These are phyloP conservation scores for Leptomonas seymouri DNA, from an alignment of 208 protist genomes.

Conservation along the genomic window DNA sequence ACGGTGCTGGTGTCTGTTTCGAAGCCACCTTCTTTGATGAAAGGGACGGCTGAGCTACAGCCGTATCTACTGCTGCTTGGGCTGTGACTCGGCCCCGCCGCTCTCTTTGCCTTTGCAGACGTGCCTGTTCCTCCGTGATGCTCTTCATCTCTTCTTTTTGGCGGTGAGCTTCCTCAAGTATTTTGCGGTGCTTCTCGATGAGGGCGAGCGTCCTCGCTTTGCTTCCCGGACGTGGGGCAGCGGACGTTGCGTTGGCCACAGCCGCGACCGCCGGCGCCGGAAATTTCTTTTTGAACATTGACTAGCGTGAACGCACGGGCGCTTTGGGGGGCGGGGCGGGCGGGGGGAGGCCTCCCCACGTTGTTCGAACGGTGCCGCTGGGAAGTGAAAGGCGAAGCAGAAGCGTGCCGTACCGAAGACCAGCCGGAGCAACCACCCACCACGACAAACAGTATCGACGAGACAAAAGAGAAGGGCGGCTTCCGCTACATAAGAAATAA, in stretches of 20 bases:
- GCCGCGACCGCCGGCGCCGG: slow-evolving; percentile 11
- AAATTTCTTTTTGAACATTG: slow-evolving; percentile 56
- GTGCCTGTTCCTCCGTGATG: slow-evolving; percentile 27
- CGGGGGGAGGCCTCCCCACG: too few species aligned
- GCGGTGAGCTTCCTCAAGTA: slow-evolving; percentile 31
- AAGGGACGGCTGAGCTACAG: neutral
- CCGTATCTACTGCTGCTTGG: neutral
- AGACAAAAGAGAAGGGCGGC: too few species aligned
- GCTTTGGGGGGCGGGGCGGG: too few species aligned
- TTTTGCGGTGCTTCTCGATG: slow-evolving; percentile 37
- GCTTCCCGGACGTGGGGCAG: neutral
- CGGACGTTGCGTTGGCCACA: slow-evolving; percentile 2
- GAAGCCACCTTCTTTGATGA: neutral
- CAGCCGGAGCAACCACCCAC: too few species aligned
- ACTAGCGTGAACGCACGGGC: neutral
- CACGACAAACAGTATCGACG: too few species aligned
- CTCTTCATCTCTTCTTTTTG: slow-evolving; percentile 29
- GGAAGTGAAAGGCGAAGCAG: too few species aligned
- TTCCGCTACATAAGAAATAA: too few species aligned
- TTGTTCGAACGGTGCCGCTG: too few species aligned
- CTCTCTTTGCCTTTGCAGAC: neutral
- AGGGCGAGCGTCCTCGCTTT: slow-evolving; percentile 24
- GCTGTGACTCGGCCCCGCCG: neutral
- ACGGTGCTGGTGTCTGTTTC: neutral
- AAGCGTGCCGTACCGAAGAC: too few species aligned